Conservation (phyloP, 176 grass and related monocot genomes). For the Triticum timopheevii region DNA sequence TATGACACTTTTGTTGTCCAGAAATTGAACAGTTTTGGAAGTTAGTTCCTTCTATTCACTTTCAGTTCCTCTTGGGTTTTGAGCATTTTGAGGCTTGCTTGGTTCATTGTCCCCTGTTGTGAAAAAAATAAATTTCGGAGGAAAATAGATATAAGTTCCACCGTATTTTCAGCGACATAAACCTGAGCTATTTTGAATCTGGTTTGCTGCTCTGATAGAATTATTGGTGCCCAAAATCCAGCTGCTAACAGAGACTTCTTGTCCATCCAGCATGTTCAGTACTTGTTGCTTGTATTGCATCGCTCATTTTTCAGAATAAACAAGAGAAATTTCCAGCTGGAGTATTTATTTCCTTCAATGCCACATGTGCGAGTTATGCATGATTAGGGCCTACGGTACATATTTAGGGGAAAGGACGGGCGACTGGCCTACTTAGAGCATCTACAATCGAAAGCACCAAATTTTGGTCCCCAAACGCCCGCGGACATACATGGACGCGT, state of each 20-base stretch:
- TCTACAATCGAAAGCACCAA: too few relatives aligned
- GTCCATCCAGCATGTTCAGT: not conserved
- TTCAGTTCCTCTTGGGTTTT: not conserved
- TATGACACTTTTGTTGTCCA: not conserved
- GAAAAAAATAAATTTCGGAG: not conserved
- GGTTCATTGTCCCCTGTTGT: not conserved
- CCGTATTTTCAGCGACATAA: not conserved
- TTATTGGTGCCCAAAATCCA: not conserved
- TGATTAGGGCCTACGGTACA: too few relatives aligned
- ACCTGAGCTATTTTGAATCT: too few relatives aligned
- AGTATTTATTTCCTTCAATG: not conserved
- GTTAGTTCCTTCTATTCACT: not conserved
- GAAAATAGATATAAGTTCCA: not conserved
- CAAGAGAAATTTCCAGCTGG: not conserved
- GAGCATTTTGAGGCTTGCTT: not conserved
- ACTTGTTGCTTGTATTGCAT: not conserved
- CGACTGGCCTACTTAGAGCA: too few relatives aligned
- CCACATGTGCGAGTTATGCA: not conserved
- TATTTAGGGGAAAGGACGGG: too few relatives aligned
- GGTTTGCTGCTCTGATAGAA: not conserved
- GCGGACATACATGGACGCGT: too few relatives aligned
- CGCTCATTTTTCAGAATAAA: not conserved
- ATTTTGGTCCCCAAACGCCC: too few relatives aligned
- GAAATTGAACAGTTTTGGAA: conserved; percentile 19
- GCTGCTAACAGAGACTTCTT: not conserved